Evolutionary conservation across 352 stramenopile species (phyloP).

Genomic region (Pythium guiyangense): DNA sequence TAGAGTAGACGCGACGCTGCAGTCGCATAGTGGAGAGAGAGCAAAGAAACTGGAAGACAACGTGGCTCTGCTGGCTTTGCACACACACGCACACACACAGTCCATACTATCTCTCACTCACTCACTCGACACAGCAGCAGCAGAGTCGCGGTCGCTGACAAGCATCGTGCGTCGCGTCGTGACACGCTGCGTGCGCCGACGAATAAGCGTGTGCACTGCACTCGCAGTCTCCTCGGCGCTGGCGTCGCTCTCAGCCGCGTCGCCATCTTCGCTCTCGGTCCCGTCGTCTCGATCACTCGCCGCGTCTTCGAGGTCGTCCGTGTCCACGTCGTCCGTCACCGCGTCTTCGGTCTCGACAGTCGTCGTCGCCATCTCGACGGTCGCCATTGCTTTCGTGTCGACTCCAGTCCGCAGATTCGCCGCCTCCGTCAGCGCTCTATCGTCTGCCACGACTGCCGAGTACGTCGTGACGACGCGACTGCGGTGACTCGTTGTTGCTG

Average conservation of each 20-base stretch:
- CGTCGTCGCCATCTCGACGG: not conserved
- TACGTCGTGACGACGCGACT: constrained; percentile 5
- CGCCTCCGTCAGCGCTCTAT: not conserved
- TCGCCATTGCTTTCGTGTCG: not conserved
- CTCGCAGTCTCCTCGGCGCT: not conserved
- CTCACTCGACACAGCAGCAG: not conserved
- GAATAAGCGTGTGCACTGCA: not conserved
- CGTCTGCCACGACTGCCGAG: not conserved
- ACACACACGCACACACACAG: not conserved
- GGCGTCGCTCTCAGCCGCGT: not conserved
- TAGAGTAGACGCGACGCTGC: too few species aligned
- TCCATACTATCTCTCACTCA: not conserved
- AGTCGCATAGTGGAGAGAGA: too few species aligned
- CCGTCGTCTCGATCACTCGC: not conserved
- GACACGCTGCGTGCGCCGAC: not conserved
- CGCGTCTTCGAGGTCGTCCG: not conserved
- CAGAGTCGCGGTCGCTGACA: not conserved
- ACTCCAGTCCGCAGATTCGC: too few species aligned
- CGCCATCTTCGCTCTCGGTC: not conserved
- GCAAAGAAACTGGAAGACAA: too few species aligned
- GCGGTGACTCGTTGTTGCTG: constrained; percentile 10
- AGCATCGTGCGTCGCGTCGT: not conserved
- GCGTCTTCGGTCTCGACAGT: not conserved
- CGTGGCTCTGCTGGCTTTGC: too few species aligned
- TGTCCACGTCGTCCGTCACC: not conserved